Conservation (phyloP, 495 filamentous ascomycete species). For the Glonium stellatum region DNA sequence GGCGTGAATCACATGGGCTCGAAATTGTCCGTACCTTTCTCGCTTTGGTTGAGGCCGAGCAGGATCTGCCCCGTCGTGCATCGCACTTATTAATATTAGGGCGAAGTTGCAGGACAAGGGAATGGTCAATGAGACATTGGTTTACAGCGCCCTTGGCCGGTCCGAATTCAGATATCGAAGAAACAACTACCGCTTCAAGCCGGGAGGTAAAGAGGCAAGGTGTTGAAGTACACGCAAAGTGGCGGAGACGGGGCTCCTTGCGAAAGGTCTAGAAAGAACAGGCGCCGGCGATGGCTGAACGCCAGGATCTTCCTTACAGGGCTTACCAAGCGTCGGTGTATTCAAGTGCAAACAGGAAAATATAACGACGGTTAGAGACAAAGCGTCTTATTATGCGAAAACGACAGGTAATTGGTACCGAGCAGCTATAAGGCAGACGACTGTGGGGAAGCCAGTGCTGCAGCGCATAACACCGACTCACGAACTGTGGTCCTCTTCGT, state of each 20-base stretch:
- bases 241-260: background rate
- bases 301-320: background rate
- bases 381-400: constrained; percentile 6
- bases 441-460: constrained; percentile 19
- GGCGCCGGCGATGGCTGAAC: background rate
- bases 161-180: background rate
- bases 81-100: background rate
- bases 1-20: background rate
- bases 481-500: constrained; percentile 10
- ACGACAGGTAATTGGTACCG: constrained; percentile 9
- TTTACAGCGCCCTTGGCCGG: background rate
- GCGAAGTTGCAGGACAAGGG: background rate
- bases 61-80: background rate
- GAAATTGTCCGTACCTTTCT: background rate
- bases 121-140: background rate
- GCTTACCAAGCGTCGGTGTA: background rate
- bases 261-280: background rate
- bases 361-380: background rate
- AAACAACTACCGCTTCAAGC: background rate
- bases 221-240: background rate
- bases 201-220: background rate
- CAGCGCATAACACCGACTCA: constrained; percentile 14
- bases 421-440: background rate
- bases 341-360: background rate
- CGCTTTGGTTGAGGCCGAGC: background rate